Evolutionary conservation across 345 rosid species (phyloP), one percentile per base, ranked within the genome.

Genomic region (Psidium guajava): DNA sequence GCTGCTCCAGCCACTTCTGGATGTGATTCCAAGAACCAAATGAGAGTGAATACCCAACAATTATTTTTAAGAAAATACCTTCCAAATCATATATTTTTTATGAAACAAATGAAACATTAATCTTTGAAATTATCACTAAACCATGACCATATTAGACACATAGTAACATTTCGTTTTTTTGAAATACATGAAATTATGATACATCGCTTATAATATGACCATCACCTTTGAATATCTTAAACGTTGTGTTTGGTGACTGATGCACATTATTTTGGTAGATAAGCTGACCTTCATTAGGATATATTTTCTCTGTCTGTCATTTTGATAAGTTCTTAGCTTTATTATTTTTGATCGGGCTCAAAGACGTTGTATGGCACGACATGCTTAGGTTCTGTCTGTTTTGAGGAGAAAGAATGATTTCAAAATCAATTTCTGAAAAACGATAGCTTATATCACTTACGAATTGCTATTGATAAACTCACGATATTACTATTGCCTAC

Each of bases 381-480:
- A 54, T 54, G 57, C 24, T 54, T 54, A 20, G 57, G 12, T 13
- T 11, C 14, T 2, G 52, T 50, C 52, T 50, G 14, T 50, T 50
- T 50, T 8, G 14, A 0, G 12, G 14, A 50, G 4, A 50, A 50
- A 50, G 52, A 50, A 50, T 11, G 52, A 50, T 50, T 50, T 11
- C 3, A 49, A 49, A 49, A 49, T 49, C 11, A 49, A 49, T 49
- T 49, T 49, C 50, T 49, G 2, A 49, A 49, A n/a, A 58, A n/a
- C 27, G 4, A 58, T n/a, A 0, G 8, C 18, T n/a, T 0, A 1
- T 58, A 25, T n/a, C 1, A 13, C 28, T 59, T 3, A 11, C 4
- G 11, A 50, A 50, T n/a, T n/a, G n/a, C n/a, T n/a, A 50, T 50
- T 11, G 11, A 50, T 50, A 50, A 50, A 2, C 14, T 3, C 13